Base-by-base conservation (phyloP, 1,284 basidiomycete genomes). In the Moniliella sp. region DNA sequence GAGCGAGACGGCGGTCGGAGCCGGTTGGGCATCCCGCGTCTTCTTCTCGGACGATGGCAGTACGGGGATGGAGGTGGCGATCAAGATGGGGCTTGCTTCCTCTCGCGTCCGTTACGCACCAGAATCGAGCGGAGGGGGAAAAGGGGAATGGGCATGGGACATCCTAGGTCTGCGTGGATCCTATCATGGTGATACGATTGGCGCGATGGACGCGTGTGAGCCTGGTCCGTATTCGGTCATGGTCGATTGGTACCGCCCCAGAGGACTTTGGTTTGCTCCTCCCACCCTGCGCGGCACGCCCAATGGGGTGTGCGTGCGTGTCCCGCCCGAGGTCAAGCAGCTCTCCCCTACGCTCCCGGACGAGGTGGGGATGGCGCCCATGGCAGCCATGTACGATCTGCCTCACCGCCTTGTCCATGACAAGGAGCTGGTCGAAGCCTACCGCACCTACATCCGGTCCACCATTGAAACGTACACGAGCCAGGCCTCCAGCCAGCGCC, bases 101-200 rank as follows among this genome's bases (percentile, higher is more conserved):
- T 29, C 46, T 2, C 43, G 41, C 15, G 26, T 25, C 4, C 43
- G 56, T 4, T 59, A 57, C 32, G 31, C 25, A 16, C 21, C 21
- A n/a, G 40, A 15, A 30, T 44, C 11, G 39, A 32, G 2, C 50
- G 54, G 3, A 36, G 43, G 12, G 21, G 33, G 4, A 34, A 42
- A 0, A 37, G 38, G 12, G 35, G 46, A 40, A 65, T 71, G 19
- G n/a, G n/a, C n/a, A n/a, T 65, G 88, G 10, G 79, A 80, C 11
- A 70, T 97, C 0, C 61, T 97, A 2, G 88, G 88, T 0, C 56
- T 94, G 26, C 77, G 75, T 43, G 88, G 88, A 1, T 83, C 82
- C 50, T 97, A 97, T 63, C 88, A 97, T 51, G 88, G 88, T 4
- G 88, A 97, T 61, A 94, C 88, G 12, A 91, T 94, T 46, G 88